Conservation (phyloP, 768 basidiomycete species). For the Astraeus odoratus region DNA sequence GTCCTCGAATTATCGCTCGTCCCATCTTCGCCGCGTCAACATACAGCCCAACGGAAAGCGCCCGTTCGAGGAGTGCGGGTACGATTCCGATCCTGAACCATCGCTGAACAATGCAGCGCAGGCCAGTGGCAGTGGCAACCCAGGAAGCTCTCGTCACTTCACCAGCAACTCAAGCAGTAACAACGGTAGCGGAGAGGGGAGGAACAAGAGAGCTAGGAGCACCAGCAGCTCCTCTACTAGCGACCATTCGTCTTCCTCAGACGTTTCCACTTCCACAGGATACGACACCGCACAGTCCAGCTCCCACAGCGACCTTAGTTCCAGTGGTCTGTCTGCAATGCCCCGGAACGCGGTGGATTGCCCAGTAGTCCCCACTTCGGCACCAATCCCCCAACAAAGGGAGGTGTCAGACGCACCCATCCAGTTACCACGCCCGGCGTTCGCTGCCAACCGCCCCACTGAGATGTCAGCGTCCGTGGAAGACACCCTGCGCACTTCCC, state of each 20-base stretch:
- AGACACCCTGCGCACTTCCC: conserved; percentile 36
- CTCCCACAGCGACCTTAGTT: conserved; percentile 26
- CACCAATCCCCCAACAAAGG: conserved; percentile 43
- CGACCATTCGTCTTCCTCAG: conserved; percentile 24
- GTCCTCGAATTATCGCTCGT: conserved; percentile 17
- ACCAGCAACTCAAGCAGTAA: conserved; percentile 2
- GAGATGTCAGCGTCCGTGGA: conserved; percentile 18
- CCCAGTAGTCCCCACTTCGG: conserved; percentile 24
- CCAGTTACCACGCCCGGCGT: conserved; percentile 12
- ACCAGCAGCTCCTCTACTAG: conserved; percentile 41
- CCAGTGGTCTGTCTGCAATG: conserved; percentile 13
- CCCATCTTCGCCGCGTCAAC: conserved; percentile 20
- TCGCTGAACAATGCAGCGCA: conserved; percentile 20
- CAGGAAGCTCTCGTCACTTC: conserved; percentile 11
- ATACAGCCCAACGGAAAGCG: conserved; percentile 24
- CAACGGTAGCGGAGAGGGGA: conserved; percentile 38
- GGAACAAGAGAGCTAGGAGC: conserved; percentile 54
- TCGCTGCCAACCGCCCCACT: conserved; percentile 9
- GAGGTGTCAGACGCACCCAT: conserved; percentile 40
- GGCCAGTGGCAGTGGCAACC: conserved; percentile 22
- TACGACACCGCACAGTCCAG: conserved; percentile 29
- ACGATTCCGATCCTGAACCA: conserved; percentile 25
- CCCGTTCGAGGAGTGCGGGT: conserved; percentile 28
- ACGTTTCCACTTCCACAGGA: conserved; percentile 32
- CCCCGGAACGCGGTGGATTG: conserved; percentile 11